Evolutionary conservation across 768 basidiomycete genomes (phyloP), one percentile per base, ranked within the genome.

Genomic region (Tulasnella sp.): DNA sequence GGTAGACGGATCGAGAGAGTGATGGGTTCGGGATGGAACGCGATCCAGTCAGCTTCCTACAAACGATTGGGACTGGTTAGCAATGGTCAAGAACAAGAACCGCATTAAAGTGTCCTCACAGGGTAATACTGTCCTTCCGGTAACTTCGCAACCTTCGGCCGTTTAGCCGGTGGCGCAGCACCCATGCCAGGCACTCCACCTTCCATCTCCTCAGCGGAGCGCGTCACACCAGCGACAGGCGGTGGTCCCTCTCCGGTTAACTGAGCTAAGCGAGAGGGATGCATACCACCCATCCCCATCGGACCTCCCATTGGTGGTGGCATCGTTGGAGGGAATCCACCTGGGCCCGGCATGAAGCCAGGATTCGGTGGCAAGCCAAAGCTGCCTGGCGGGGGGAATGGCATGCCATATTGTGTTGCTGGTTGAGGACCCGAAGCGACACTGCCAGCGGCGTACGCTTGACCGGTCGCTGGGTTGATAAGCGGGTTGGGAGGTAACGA

Each of bases 381-480:
- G 90, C 90, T 16, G 34, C 52, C 17, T 39, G 73, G 44, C 52
- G 37, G 19, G 11, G 67, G 67, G 41, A 86, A 83, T 77, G 87
- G 89, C 69, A 85, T n/a, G 36, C 22, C 66, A 22, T 78, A 77
- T 40, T 71, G 74, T 12, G 92, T 92, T 16, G 92, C 89, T 14
- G 95, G 94, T 76, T 95, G 95, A 7, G 95, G 95, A 11, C 90
- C 95, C 12, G 95, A 94, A 1, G 94, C 92, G 66, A 97, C 84
- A 0, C 91, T 92, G 3, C 95, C 94, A 29, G 93, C 92, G 11
- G 77, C 73, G 73, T 90, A 94, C 1, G 86, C 87, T 2, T 85
- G 67, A 80, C 85, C 5, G 75, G 76, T 11, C 73, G 76, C 9
- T 76, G 74, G 11, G 76, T 77, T 9, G 75, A 73, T n/a, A 76